Evolutionary conservation across 2,329 filamentous ascomycete genomes (phyloP).

Genomic region (Neofusicoccum sp.): DNA sequence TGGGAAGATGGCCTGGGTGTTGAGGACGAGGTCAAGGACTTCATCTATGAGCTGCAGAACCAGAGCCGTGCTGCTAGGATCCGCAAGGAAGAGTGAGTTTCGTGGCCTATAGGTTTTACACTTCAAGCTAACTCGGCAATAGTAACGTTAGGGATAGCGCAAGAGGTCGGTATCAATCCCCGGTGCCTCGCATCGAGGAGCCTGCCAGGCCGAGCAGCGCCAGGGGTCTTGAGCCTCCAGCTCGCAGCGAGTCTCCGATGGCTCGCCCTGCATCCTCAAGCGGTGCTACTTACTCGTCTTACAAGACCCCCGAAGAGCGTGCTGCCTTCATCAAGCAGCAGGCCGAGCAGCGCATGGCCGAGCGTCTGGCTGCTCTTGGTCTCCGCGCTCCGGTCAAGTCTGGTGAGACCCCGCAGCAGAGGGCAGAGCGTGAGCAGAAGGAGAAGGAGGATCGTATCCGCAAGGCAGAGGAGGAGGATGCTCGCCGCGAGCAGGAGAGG

Average conservation of each 20-base stretch:
- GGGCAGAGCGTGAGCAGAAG: slow-evolving; percentile 80
- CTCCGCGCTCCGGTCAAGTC: slow-evolving; percentile 76
- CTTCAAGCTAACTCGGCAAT: neutral
- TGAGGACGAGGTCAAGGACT: slow-evolving; percentile 94
- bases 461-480: slow-evolving; percentile 92
- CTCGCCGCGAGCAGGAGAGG: slow-evolving; percentile 80
- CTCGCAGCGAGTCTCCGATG: slow-evolving; percentile 47
- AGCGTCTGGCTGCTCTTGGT: slow-evolving; percentile 87
- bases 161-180: slow-evolving; percentile 33
- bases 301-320: slow-evolving; percentile 88
- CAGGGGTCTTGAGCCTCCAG: slow-evolving; percentile 51
- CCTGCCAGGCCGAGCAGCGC: slow-evolving; percentile 26
- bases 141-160: slow-evolving; percentile 24
- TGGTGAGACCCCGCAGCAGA: slow-evolving; percentile 77
- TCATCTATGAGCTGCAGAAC: slow-evolving; percentile 93
- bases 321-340: slow-evolving; percentile 97
- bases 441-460: slow-evolving; percentile 84
- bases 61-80: slow-evolving; percentile 75
- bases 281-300: slow-evolving; percentile 72
- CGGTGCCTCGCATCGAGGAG: slow-evolving; percentile 42
- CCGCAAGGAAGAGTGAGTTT: slow-evolving; percentile 54
- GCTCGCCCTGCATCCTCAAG: slow-evolving; percentile 56
- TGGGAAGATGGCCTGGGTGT: slow-evolving; percentile 97
- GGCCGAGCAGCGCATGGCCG: slow-evolving; percentile 94
- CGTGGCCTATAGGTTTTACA: neutral